Conservation (phyloP, 768 basidiomycete genomes). For the Hebeloma cylindrosporum region DNA sequence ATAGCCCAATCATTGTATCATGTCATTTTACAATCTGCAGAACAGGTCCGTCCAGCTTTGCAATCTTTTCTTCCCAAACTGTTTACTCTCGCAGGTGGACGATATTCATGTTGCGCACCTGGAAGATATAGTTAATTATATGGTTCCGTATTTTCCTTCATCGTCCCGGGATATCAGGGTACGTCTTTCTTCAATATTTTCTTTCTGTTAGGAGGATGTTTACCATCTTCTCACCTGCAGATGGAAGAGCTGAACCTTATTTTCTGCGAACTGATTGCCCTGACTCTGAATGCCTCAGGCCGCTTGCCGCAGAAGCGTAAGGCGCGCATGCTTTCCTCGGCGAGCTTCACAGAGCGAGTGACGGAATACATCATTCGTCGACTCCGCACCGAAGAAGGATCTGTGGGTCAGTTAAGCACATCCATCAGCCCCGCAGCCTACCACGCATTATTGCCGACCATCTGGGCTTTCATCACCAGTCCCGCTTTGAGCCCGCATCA, state of each 20-base stretch:
- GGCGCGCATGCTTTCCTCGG: conserved; percentile 15
- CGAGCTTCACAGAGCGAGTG: conserved; percentile 40
- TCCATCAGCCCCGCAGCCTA: conserved; percentile 61
- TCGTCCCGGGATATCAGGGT: conserved; percentile 62
- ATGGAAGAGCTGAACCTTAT: conserved; percentile 71
- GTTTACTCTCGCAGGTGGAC: conserved; percentile 18
- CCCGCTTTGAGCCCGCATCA: conserved; percentile 20
- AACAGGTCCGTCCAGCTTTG: conserved; percentile 34
- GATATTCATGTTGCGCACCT: conserved; percentile 46
- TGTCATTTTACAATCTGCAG: conserved; percentile 44
- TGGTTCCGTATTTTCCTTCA: conserved; percentile 81
- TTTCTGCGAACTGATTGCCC: conserved; percentile 75
- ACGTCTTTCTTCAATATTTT: conserved; percentile 2
- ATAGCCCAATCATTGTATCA: conserved; percentile 65
- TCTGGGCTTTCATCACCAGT: conserved; percentile 72
- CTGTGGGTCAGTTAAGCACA: conserved; percentile 44
- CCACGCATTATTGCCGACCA: conserved; percentile 66
- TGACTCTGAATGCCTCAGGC: conserved; percentile 47
- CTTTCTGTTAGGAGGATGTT: too few species aligned
- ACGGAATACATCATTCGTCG: conserved; percentile 60
- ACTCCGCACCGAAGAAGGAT: conserved; percentile 50
- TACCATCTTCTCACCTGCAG: too few species aligned
- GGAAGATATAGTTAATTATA: conserved; percentile 61
- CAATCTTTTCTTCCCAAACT: background rate
- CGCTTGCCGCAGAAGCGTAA: conserved; percentile 21